Base-by-base conservation (phyloP, 2,329 filamentous ascomycete genomes). In the Colletotrichum salicis region DNA sequence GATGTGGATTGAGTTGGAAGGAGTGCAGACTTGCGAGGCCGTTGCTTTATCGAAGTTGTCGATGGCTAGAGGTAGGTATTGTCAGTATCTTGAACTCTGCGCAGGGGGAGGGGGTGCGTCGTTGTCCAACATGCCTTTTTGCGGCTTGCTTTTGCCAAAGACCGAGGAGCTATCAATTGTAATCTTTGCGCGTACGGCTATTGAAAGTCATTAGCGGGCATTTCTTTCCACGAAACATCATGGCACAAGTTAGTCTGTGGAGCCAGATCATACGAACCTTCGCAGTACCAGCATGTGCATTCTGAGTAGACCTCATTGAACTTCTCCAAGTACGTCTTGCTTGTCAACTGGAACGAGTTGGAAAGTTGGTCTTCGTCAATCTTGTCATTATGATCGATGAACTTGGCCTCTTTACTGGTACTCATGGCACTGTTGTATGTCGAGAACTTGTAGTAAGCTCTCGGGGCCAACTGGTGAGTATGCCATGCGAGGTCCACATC, bases 201-300 rank as follows among this genome's bases (percentile, higher is more conserved):
- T 2, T 22, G 7, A 5, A 33, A 11, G 12, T 19, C 4, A 55
- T 61, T 2, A 71, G 35, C 5, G 3, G 11, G 24, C 6, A 5
- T 37, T 22, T 2, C 2, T 13, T 12, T 5, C 1, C 3, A 31
- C 3, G 5, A 33, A n/a, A 15, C 37, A 13, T 12, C 11, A 2
- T 6, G n/a, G 27, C 1, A 15, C 2, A 22, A 10, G 37, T 13
- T 0, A 1, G 13, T 7, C 5, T 1, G 37, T 12, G 51, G 3
- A 35, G 3, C 3, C 8, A 5, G 7, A 10, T 15, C 2, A 24
- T 2, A 29, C 72, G 1, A 68, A 82, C 83, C 87, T 80, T 96
- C 94, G 81, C 94, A 97, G 79, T 95, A 94, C 93, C 93, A 95
- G 80, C 93, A 95, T 0, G 90, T 93, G 76, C 93, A 96, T 79